Evolutionary conservation across 305 asterid species (phyloP), one percentile per base, ranked within the genome.

Genomic region (Nicotiana rustica): DNA sequence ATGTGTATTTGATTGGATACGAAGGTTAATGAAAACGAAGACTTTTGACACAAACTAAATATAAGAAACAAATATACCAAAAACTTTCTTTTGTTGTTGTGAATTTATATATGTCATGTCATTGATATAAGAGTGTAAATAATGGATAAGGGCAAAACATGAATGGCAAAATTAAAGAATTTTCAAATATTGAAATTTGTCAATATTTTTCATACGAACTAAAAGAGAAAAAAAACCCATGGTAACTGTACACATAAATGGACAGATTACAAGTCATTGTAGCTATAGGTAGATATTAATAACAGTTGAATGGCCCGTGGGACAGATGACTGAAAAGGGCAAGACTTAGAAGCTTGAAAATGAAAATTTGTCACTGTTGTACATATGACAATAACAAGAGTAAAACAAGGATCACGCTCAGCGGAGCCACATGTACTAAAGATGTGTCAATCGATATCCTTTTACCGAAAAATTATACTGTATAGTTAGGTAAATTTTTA

Each of bases 351-450:
- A 80, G 79, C 69, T 7, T n/a, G 89, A 88, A 85, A 85, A 81
- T 82, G 88, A 89, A 84, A 83, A 84, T 81, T 87, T 90, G 90
- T 86, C 79, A 66, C 56, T 62, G 77, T 65, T 57, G 15, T 79
- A 33, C 88, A 83, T 80, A 85, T 85, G 88, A 86, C 80, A 61
- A 69, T 68, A 75, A 82, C 84, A 75, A 82, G 66, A 49, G 67
- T 6, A 15, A 7, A 41, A 60, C 18, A 33, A 25, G 18, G 60
- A 29, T 7, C 35, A 57, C 19, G 38, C 52, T 59, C 29, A 25
- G 29, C 29, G 29, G 29, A 25, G 29, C 0, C 29, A 25, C 29
- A 25, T 25, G 29, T 25, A 25, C 29, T 25, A 25, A 25, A 25
- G 29, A 25, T 25, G 29, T 25, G 29, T 25, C 29, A 25, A 25